Evolutionary conservation across 176 grass and related monocot genomes (phyloP), one percentile per base, ranked within the genome.

Genomic region (Metroxylon sagu): DNA sequence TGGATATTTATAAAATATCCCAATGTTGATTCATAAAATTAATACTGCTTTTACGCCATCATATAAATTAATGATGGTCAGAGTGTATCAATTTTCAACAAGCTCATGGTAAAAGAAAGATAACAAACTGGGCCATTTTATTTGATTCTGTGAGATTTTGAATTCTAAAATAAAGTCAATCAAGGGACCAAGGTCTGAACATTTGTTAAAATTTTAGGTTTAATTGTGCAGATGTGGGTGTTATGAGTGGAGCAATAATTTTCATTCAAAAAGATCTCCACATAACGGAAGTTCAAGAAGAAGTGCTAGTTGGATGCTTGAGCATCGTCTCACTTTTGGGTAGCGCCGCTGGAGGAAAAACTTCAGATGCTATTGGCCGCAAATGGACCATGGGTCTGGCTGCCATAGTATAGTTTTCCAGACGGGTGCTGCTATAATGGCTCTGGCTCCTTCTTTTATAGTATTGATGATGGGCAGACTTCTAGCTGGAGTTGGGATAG

Each of bases 171-270:
- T 39, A 39, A 12, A 39, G 7, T n/a, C n/a, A 39, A 10, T 39
- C 8, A 39, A 2, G n/a, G n/a, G n/a, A 1, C 12, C 35, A 39
- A 39, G 35, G n/a, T n/a, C n/a, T n/a, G n/a, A n/a, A n/a, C n/a
- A n/a, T n/a, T n/a, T n/a, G n/a, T n/a, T n/a, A n/a, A n/a, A n/a
- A n/a, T n/a, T 12, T 39, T 8, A 39, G 7, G 35, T 5, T 10
- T 39, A 39, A 10, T 12, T 39, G 35, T 39, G 7, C 71, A 85
- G 89, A 95, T 43, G 85, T 89, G 14, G 85, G 89, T 3, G 89
- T 95, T 51, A 95, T 95, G 89, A 95, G 89, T 63, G 89, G 89
- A 17, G 85, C 85, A 58, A 95, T 95, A 68, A 62, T 95, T 3
- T 95, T 89, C 74, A 95, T 95, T 52, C 72, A 95, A 75, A 85